Evolutionary conservation across 73 alveolate species (phyloP).

Genomic region (Breviolum minutum): DNA sequence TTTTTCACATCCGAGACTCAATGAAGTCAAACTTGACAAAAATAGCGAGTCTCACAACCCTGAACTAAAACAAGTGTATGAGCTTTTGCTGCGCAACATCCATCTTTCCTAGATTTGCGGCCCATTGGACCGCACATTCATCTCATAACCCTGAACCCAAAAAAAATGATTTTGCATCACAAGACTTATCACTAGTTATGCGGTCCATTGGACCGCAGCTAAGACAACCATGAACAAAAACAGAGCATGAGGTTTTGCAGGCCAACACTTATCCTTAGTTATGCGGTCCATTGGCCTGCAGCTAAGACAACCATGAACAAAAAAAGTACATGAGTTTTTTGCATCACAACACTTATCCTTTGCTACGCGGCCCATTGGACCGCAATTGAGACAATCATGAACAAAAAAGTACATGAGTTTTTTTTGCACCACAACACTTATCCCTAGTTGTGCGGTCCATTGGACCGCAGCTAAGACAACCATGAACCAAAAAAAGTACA

Average conservation of each 20-base stretch:
- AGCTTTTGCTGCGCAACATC: no score
- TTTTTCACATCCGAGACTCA: no score
- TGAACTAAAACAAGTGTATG: no score
- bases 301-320: no score
- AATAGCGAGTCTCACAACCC: no score
- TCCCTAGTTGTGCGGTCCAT: background rate
- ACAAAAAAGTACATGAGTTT: background rate
- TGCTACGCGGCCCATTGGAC: slow-evolving; percentile 6
- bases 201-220: background rate
- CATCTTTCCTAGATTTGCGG: no score
- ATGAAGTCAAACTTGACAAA: no score
- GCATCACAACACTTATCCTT: no score
- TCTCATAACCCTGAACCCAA: no score
- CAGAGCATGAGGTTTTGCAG: background rate
- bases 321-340: no score
- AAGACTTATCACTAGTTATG: background rate
- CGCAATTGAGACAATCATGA: background rate
- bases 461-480: background rate
- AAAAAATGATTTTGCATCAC: background rate
- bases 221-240: background rate
- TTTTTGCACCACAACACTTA: background rate
- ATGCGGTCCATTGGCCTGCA: background rate
- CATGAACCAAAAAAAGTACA: background rate
- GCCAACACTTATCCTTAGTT: no score
- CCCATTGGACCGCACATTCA: no score